Evolutionary conservation across 306 rosid species (phyloP).

Genomic region (Acacia melanoxylon): DNA sequence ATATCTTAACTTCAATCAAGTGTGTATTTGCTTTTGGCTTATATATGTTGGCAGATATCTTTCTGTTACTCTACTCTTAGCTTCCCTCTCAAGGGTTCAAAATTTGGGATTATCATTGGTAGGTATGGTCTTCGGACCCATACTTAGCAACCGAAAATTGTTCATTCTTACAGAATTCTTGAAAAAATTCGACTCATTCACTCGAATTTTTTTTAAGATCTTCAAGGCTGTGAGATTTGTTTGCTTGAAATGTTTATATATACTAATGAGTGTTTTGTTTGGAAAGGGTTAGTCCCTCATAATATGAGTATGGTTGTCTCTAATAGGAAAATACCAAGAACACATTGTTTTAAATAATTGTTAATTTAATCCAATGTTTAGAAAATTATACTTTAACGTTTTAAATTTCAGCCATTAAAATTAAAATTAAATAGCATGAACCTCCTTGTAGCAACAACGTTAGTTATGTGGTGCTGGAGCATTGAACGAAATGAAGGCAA

Average conservation of each 20-base stretch:
- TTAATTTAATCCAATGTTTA: too few relatives aligned
- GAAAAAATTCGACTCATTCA: background rate
- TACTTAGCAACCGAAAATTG: background rate
- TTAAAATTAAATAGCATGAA: too few relatives aligned
- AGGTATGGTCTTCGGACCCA: background rate
- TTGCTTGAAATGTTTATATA: background rate
- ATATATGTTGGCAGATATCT: background rate
- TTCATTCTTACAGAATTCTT: background rate
- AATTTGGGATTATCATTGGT: background rate
- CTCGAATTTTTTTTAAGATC: background rate
- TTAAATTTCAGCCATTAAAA: too few relatives aligned
- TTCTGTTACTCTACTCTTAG: background rate
- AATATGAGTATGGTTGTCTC: too few relatives aligned
- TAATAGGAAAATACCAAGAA: too few relatives aligned
- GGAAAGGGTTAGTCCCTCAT: too few relatives aligned
- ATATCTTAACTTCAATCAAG: conserved; percentile 22
- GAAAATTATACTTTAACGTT: too few relatives aligned
- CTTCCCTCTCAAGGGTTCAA: background rate
- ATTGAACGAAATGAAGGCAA: too few relatives aligned
- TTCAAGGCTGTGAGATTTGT: background rate
- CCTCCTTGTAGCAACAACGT: too few relatives aligned
- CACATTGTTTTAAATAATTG: too few relatives aligned
- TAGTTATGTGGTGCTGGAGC: too few relatives aligned
- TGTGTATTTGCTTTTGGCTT: conserved; percentile 37
- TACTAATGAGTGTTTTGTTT: too few relatives aligned